Evolutionary conservation across 2,329 filamentous ascomycete genomes (phyloP), one percentile per base, ranked within the genome.

Genomic region (Pyricularia grisea): DNA sequence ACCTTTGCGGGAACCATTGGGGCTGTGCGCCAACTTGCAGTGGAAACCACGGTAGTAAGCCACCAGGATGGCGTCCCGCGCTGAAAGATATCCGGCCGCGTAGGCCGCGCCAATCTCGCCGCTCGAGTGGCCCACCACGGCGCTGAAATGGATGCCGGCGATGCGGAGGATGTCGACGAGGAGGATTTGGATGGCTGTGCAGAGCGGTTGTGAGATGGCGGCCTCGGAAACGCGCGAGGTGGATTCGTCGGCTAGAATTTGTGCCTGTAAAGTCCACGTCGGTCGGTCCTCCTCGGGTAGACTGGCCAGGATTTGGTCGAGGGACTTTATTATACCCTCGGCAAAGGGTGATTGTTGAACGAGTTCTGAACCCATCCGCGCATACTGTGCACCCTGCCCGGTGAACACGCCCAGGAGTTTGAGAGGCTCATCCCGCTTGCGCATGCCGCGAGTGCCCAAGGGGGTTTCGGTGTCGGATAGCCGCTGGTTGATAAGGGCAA

Each of bases 51-150:
- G 75, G 71, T 69, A 72, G 67, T 73, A 72, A 23, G 73, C 72
- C 12, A 73, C 68, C n/a, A 67, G 30, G 27, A 74, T 73, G 7
- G 74, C 74, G n/a, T 70, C 68, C 27, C 68, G 25, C 0, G 64
- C 25, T 3, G 70, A 69, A 1, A 78, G 71, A 4, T 72, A 69
- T 0, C 81, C 79, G 0, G 77, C 74, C 0, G 80, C 79, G 66
- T 82, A 83, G 0, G 81, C 81, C 1, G 81, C 82, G 0, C 77
- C 81, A 31, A 83, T 81, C 70, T 83, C 82, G 0, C 82, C 82
- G 3, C 73, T 76, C 0, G 79, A 81, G 69, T 84, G 82, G 0
- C 81, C 82, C 3, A 82, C 75, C 0, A 80, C 78, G 0, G 74
- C 77, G 6, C 71, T 28, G 0, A 79, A 78, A 1, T 64, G 67